Evolutionary conservation across 352 stramenopile species (phyloP).

Genomic region (Achlya hypogyna): DNA sequence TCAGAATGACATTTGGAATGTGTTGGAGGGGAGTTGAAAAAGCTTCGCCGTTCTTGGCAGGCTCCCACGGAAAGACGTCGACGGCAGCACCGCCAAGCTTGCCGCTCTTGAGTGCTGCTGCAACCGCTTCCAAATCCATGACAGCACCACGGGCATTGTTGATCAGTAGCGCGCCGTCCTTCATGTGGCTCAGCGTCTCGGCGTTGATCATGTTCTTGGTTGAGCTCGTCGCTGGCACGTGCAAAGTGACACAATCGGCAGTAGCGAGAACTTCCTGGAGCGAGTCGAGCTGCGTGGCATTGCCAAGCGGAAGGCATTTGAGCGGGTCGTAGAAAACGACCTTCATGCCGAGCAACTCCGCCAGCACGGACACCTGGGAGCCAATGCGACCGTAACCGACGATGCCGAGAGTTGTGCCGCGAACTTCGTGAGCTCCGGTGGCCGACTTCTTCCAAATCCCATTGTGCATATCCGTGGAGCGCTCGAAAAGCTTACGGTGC

Average conservation of each 20-base stretch:
- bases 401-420: constrained; percentile 69
- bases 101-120: constrained; percentile 77
- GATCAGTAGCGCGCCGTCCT: constrained; percentile 86
- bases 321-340: constrained; percentile 91
- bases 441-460: constrained; percentile 76
- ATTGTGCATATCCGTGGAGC: constrained; percentile 64
- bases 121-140: constrained; percentile 90
- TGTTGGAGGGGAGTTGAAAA: constrained; percentile 83
- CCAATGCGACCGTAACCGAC: constrained; percentile 76
- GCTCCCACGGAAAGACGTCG: constrained; percentile 87
- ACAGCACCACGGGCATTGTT: constrained; percentile 94
- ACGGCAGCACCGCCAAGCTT: constrained; percentile 75
- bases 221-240: constrained; percentile 90
- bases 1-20: constrained; percentile 90
- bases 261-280: constrained; percentile 74
- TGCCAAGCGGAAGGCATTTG: constrained; percentile 63
- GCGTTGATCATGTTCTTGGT: constrained; percentile 90
- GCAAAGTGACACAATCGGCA: constrained; percentile 92
- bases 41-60: constrained; percentile 68
- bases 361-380: constrained; percentile 72
- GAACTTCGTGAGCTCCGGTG: constrained; percentile 68
- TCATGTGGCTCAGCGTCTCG: constrained; percentile 85
- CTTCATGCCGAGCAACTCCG: constrained; percentile 88
- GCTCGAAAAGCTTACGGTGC: constrained; percentile 73
- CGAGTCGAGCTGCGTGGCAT: constrained; percentile 74